Conservation (phyloP, 192 early-diverging fungal species). For the Backusella macrospora region DNA sequence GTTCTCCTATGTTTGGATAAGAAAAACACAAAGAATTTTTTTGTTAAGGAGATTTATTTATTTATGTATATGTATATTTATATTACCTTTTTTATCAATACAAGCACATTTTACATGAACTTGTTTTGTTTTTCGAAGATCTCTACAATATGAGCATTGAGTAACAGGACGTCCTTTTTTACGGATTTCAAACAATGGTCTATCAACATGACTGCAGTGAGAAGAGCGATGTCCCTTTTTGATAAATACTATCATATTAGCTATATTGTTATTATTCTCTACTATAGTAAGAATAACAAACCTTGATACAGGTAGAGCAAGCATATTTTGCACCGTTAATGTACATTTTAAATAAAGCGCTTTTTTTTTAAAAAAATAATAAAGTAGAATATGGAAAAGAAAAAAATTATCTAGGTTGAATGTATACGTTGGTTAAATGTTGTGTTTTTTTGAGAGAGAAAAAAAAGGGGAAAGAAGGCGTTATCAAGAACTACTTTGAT, state of each 20-base stretch:
- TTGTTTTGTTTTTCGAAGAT: slow-evolving; percentile 64
- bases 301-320: slow-evolving; percentile 38
- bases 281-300: slow-evolving; percentile 5
- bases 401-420: background rate
- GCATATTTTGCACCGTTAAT: slow-evolving; percentile 38
- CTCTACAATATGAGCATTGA: slow-evolving; percentile 66
- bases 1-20: background rate
- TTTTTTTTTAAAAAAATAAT: background rate
- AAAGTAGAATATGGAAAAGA: background rate
- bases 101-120: slow-evolving; percentile 67
- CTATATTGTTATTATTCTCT: background rate
- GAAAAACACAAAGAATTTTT: background rate
- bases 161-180: slow-evolving; percentile 71
- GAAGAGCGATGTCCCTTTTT: slow-evolving; percentile 40
- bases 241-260: background rate
- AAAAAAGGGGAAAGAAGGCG: background rate
- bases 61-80: slow-evolving; percentile 10
- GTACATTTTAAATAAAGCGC: slow-evolving; percentile 18
- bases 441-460: background rate
- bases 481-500: slow-evolving; percentile 21
- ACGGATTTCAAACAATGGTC: slow-evolving; percentile 60
- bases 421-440: background rate
- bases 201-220: slow-evolving; percentile 44
- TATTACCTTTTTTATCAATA: slow-evolving; percentile 33
- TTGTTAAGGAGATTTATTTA: slow-evolving; percentile 9